phyloP scores from a whole-genome alignment of 805 yeast genomes.

The Kuraishia hungarica region DNA sequence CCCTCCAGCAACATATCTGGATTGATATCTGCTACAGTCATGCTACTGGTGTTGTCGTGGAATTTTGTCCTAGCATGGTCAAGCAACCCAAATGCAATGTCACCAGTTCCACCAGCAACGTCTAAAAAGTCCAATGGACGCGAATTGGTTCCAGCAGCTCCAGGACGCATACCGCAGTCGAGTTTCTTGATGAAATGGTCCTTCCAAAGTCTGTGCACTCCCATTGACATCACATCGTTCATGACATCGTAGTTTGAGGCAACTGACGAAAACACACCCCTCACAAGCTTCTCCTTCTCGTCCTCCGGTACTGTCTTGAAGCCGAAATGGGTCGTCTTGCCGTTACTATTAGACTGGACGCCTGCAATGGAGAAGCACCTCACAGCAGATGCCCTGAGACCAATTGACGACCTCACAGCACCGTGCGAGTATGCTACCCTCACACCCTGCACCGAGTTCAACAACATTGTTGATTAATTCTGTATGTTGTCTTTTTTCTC shows the following conservation, averaged over 20 bases:
- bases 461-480: neutral
- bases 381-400: neutral
- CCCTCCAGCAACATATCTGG: constrained; percentile 96
- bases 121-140: constrained; percentile 83
- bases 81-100: constrained; percentile 89
- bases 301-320: constrained; percentile 70
- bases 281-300: constrained; percentile 77
- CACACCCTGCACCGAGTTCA: neutral
- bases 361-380: neutral
- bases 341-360: neutral
- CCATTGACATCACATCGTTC: constrained; percentile 98
- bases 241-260: constrained; percentile 91
- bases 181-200: constrained; percentile 77
- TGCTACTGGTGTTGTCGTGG: constrained; percentile 66
- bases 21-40: constrained; percentile 93
- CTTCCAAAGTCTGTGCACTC: constrained; percentile 94
- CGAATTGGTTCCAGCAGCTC: constrained; percentile 29
- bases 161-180: constrained; percentile 92
- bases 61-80: constrained; percentile 81
- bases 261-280: constrained; percentile 87
- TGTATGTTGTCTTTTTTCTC: too few relatives aligned
- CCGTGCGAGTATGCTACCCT: neutral
- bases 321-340: constrained; percentile 85
- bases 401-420: neutral
- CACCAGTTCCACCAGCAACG: constrained; percentile 99